Evolutionary conservation across 2,329 filamentous ascomycete species (phyloP).

Genomic region (Acephala macrosclerotiorum): DNA sequence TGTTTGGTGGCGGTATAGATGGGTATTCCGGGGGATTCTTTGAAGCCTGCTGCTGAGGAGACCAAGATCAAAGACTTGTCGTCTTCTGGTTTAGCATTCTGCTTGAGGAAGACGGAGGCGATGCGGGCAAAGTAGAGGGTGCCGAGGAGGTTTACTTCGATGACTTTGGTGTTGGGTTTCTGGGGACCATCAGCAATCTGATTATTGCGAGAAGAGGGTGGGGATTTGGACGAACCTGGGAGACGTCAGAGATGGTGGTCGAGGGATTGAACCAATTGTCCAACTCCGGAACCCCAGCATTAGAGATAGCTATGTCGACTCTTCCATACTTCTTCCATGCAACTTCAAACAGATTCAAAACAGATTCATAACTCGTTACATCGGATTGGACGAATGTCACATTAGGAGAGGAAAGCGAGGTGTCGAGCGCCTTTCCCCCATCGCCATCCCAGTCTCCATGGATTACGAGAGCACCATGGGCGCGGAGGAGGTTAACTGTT

Average conservation of each 20-base stretch:
- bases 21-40: conserved; percentile 43
- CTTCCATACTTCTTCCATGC: conserved; percentile 46
- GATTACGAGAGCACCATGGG: conserved; percentile 62
- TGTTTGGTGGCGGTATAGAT: conserved; percentile 50
- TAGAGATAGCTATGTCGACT: conserved; percentile 43
- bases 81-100: too few species aligned
- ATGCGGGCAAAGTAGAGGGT: too few species aligned
- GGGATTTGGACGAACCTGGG: conserved; percentile 47
- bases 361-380: conserved; percentile 51
- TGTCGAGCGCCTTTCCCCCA: conserved; percentile 40
- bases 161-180: too few species aligned
- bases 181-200: too few species aligned
- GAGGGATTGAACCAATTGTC: conserved; percentile 46
- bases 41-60: conserved; percentile 55
- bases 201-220: too few species aligned
- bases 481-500: conserved; percentile 58
- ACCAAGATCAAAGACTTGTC: too few species aligned
- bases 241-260: conserved; percentile 15
- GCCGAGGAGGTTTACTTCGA: too few species aligned
- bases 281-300: conserved; percentile 59
- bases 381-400: conserved; percentile 49
- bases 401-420: conserved; percentile 44
- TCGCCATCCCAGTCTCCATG: conserved; percentile 51
- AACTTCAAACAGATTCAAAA: conserved; percentile 57
- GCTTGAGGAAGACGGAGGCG: too few species aligned